These are phyloP conservation scores for Apophysomyces trapeziformis DNA, from an alignment of 371 early-diverging fungal genomes.

Conservation along the genomic window DNA sequence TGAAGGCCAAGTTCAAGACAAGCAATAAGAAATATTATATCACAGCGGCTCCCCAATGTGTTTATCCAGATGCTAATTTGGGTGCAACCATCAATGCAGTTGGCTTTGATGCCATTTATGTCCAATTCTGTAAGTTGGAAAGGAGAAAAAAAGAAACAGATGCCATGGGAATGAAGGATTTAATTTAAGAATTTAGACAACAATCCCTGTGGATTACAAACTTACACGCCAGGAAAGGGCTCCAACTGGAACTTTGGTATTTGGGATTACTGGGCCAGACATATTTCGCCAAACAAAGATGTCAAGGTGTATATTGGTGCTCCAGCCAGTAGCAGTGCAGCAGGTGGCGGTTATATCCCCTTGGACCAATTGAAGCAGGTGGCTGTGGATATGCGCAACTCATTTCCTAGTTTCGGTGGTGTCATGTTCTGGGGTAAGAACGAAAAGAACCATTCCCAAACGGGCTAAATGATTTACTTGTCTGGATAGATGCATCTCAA, in stretches of 20 bases:
- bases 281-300: conserved; percentile 57
- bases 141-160: background rate
- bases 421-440: conserved; percentile 68
- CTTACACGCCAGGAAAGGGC: conserved; percentile 36
- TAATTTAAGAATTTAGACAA: conserved; percentile 47
- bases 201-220: conserved; percentile 71
- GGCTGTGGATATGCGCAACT: conserved; percentile 28
- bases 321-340: conserved; percentile 60
- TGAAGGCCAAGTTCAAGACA: conserved; percentile 44
- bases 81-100: conserved; percentile 52
- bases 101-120: conserved; percentile 72
- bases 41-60: conserved; percentile 80
- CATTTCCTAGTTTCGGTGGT: conserved; percentile 62
- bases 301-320: conserved; percentile 67
- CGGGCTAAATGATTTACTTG: background rate
- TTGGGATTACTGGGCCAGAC: conserved; percentile 72
- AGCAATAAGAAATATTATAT: conserved; percentile 61
- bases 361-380: conserved; percentile 30
- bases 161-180: background rate
- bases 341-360: conserved; percentile 60
- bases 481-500: conserved; percentile 46
- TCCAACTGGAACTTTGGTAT: conserved; percentile 54
- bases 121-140: conserved; percentile 65
- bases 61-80: conserved; percentile 69
- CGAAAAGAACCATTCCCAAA: conserved; percentile 7